Evolutionary conservation across 106 monocot species (phyloP).

Genomic region (Phalaenopsis aphrodite): DNA sequence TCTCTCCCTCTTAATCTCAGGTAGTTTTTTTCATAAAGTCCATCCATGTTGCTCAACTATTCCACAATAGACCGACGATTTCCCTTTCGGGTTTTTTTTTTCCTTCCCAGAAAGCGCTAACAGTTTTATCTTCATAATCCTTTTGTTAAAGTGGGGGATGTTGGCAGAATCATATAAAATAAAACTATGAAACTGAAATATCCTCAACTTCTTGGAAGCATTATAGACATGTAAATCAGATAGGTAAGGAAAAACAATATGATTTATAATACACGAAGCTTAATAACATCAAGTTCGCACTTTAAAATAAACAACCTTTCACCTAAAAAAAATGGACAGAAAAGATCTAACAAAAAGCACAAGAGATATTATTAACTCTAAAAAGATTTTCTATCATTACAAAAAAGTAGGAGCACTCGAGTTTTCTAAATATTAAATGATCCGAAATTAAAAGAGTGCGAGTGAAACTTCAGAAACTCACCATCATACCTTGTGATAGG

Average conservation of each 20-base stretch:
- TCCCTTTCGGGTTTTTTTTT: not conserved
- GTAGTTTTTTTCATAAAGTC: too few relatives aligned
- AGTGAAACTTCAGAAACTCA: slow-evolving; percentile 33
- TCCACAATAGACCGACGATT: not conserved
- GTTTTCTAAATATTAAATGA: not conserved
- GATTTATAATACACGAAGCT: too few relatives aligned
- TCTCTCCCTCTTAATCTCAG: too few relatives aligned
- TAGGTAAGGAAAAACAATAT: not conserved
- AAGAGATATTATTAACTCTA: not conserved
- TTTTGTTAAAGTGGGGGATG: not conserved
- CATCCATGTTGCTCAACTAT: not conserved
- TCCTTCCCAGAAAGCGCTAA: too few relatives aligned
- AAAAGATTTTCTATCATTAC: not conserved
- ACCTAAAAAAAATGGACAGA: too few relatives aligned
- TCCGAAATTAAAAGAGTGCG: not conserved
- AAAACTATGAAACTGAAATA: not conserved
- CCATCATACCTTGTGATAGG: slow-evolving; percentile 73
- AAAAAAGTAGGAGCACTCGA: not conserved
- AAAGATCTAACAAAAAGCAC: too few relatives aligned
- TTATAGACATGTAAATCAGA: not conserved
- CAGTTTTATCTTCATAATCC: too few relatives aligned
- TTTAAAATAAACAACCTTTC: not conserved
- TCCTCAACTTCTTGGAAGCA: not conserved
- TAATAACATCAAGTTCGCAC: not conserved
- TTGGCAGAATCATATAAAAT: not conserved